Conservation (phyloP, 2,329 filamentous ascomycete genomes). For the Tolypocladium ophioglossoides region DNA sequence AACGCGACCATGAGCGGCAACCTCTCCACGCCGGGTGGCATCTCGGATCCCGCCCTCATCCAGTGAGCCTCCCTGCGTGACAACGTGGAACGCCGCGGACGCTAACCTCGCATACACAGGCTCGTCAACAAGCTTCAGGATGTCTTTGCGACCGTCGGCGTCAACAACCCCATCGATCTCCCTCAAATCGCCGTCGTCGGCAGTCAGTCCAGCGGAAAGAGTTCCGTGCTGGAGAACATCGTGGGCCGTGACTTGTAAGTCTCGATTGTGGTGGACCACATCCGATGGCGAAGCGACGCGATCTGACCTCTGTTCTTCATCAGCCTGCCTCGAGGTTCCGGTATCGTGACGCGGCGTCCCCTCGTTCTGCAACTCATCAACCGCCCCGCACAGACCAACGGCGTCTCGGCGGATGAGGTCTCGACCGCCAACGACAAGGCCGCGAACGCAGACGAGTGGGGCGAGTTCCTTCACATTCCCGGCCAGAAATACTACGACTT, state of each 20-base stretch:
- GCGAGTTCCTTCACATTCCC: constrained; percentile 95
- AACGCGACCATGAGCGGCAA: constrained; percentile 21
- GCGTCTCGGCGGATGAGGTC: constrained; percentile 55
- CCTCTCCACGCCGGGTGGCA: constrained; percentile 41
- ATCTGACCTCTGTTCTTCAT: constrained; percentile 7
- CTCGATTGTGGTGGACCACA: background rate
- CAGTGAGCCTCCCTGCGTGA: constrained; percentile 32
- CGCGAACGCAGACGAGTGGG: constrained; percentile 92
- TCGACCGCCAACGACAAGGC: constrained; percentile 66
- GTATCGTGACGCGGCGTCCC: constrained; percentile 92
- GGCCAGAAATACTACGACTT: constrained; percentile 98
- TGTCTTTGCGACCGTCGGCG: constrained; percentile 96
- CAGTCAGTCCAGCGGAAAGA: constrained; percentile 98
- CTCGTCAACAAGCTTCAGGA: constrained; percentile 99
- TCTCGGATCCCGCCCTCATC: constrained; percentile 57
- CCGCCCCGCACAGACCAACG: constrained; percentile 65
- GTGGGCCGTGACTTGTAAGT: constrained; percentile 96
- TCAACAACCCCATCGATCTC: constrained; percentile 98
- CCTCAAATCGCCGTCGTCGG: constrained; percentile 97
- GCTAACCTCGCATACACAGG: constrained; percentile 24
- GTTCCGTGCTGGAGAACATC: constrained; percentile 97
- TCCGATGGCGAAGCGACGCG: background rate
- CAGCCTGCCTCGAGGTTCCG: constrained; percentile 91
- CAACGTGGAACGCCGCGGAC: background rate
- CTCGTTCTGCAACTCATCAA: constrained; percentile 98